Evolutionary conservation across 1,284 basidiomycete species (phyloP).

Genomic region (Malassezia caprae): DNA sequence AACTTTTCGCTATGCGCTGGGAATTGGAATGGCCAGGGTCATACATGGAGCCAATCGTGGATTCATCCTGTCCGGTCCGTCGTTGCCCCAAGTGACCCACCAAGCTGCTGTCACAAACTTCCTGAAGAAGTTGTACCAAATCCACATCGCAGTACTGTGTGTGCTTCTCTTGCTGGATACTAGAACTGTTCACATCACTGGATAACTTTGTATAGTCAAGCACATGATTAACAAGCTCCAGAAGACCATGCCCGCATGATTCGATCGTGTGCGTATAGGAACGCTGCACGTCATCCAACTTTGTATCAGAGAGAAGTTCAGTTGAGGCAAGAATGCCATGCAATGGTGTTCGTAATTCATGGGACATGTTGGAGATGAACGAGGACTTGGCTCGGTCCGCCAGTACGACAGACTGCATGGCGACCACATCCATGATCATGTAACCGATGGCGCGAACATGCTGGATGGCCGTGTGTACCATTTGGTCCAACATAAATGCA

Average conservation of each 20-base stretch:
- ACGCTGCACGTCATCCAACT: conserved; percentile 66
- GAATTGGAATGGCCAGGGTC: conserved; percentile 6
- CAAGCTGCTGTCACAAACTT: conserved; percentile 89
- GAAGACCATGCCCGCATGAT: conserved; percentile 51
- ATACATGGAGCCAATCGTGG: background rate
- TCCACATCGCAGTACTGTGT: conserved; percentile 51
- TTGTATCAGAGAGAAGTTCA: conserved; percentile 72
- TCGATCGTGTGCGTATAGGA: conserved; percentile 70
- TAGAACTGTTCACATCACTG: conserved; percentile 50
- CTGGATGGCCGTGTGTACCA: conserved; percentile 67
- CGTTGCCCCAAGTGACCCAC: conserved; percentile 68
- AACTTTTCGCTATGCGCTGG: conserved; percentile 43
- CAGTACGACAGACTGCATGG: conserved; percentile 82
- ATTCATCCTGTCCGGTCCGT: background rate
- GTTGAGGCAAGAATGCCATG: conserved; percentile 70
- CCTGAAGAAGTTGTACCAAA: conserved; percentile 79
- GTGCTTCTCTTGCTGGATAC: background rate
- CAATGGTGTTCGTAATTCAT: conserved; percentile 57
- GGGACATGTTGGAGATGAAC: conserved; percentile 88
- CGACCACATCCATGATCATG: conserved; percentile 82
- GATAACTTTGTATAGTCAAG: conserved; percentile 91
- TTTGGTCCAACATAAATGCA: conserved; percentile 71
- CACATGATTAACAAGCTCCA: conserved; percentile 76
- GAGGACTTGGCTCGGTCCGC: conserved; percentile 81
- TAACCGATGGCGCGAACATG: conserved; percentile 80